Base-by-base conservation (phyloP, 164 flowering plant species). In the Liquidambar formosana region DNA sequence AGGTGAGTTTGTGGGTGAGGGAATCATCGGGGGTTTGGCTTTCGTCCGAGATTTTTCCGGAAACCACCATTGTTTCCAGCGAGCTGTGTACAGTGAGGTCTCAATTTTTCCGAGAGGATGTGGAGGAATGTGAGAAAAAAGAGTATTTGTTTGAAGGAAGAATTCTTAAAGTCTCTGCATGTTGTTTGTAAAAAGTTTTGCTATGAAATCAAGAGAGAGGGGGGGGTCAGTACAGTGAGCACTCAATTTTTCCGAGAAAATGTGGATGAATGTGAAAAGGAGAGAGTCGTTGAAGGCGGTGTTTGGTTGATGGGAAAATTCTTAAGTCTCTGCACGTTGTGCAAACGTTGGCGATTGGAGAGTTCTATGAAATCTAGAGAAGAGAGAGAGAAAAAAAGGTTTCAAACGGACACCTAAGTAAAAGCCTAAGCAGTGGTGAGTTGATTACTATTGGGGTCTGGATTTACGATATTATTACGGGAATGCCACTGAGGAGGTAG, bases 31-130 rank as follows among this genome's bases (percentile, higher is more conserved):
- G 18, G 8, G 43, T 19, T 21, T 61, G 61, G 8, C 62, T 16
- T 14, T 33, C 33, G 71, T n/a, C n/a, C n/a, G n/a, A n/a, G n/a
- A n/a, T n/a, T n/a, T 33, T 33, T 2, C 77, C 80, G 73, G 79
- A 69, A 54, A 57, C 65, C 69, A 78, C 53, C 86, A 83, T 80
- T 73, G 62, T 64, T 73, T 41, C 76, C 70, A 80, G 75, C 68
- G 57, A 53, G 49, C 49, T 4, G 65, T 27, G 10, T 16, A 25
- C 2, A 23, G 48, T 65, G 72, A 41, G 51, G 19, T 41, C 1
- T 21, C 21, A 21, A 38, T 53, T 70, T 69, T 59, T 16, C 43
- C 61, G 49, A 65, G 46, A 44, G 28, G 10, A 3, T 22, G 52
- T 15, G 47, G 65, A 16, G 12, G 25, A 23, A 21, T 25, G 45